phyloP scores from a whole-genome alignment of 1,284 basidiomycete species.

The Ceratobasidium sp. region DNA sequence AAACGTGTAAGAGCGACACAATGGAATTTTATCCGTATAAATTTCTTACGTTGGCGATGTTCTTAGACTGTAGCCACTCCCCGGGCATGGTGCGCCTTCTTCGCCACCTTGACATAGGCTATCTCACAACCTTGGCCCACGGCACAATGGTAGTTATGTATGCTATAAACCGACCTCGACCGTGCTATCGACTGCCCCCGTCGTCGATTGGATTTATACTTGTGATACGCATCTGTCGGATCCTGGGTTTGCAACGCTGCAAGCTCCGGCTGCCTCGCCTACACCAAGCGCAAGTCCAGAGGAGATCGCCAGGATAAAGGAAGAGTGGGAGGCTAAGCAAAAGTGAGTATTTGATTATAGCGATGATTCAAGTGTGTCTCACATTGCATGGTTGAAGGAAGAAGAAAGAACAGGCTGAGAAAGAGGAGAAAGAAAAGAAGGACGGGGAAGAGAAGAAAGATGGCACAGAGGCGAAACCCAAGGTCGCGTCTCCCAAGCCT shows the following conservation, averaged over 20 bases:
- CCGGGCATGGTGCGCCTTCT: conserved; percentile 48
- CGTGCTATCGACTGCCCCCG: conserved; percentile 79
- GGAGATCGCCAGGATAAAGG: conserved; percentile 78
- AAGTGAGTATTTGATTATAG: conserved; percentile 38
- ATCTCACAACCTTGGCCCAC: not conserved
- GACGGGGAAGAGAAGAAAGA: conserved; percentile 59
- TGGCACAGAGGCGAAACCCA: conserved; percentile 54
- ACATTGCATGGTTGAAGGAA: conserved; percentile 33
- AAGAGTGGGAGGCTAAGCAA: conserved; percentile 81
- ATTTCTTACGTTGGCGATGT: not conserved
- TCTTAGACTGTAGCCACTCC: conserved; percentile 49
- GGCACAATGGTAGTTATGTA: conserved; percentile 46
- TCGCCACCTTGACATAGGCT: conserved; percentile 11
- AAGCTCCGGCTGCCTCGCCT: conserved; percentile 58
- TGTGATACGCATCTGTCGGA: conserved; percentile 78
- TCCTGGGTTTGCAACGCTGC: conserved; percentile 72
- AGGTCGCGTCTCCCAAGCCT: conserved; percentile 37
- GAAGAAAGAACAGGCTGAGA: conserved; percentile 51
- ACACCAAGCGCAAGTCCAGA: conserved; percentile 68
- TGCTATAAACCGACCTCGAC: conserved; percentile 74
- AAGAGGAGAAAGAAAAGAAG: conserved; percentile 63
- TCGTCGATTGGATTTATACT: conserved; percentile 79
- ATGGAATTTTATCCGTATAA: not conserved
- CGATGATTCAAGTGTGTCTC: not conserved
- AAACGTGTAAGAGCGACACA: conserved; percentile 31